A percentile compares a stretch with the other conserved stretches of the same genome.
These are phyloP conservation scores for Salix arbutifolia DNA, from an alignment of 345 rosid genomes.

Conservation along the genomic window DNA sequence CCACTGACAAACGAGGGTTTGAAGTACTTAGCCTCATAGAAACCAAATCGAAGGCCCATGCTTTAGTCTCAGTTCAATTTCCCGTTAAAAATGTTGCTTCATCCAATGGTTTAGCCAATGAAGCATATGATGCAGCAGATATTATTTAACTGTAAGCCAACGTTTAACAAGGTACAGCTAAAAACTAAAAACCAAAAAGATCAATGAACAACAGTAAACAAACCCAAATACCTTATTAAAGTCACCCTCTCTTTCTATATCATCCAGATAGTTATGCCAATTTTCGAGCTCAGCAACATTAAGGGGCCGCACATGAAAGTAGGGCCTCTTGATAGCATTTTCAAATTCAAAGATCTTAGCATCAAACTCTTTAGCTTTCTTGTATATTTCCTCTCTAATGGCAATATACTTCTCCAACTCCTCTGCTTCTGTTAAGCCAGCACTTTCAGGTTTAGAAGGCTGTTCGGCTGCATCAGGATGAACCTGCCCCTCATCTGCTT, in stretches of 20 bases:
- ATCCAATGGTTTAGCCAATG: constrained; percentile 98
- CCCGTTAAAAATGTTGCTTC: constrained; percentile 91
- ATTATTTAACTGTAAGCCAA: constrained; percentile 89
- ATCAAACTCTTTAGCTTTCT: constrained; percentile 94
- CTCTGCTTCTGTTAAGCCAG: constrained; percentile 76
- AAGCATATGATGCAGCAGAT: constrained; percentile 92
- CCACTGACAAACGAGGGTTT: constrained; percentile 71
- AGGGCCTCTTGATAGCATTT: constrained; percentile 93
- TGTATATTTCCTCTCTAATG: constrained; percentile 80
- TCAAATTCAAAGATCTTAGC: constrained; percentile 90
- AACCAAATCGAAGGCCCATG: constrained; percentile 87
- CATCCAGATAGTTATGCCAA: constrained; percentile 89
- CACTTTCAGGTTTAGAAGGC: constrained; percentile 56
- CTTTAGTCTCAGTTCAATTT: constrained; percentile 95
- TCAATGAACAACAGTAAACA: constrained; percentile 32
- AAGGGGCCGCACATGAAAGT: constrained; percentile 92
- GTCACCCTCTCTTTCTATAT: constrained; percentile 77
- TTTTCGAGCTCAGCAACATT: constrained; percentile 88
- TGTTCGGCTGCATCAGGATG: constrained; percentile 51
- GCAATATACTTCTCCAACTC: constrained; percentile 87
- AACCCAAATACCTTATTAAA: constrained; percentile 75
- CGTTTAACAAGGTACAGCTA: constrained; percentile 51
- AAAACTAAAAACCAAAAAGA: constrained; percentile 47
- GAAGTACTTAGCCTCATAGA: constrained; percentile 96
- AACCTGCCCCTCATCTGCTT: constrained; percentile 51